phyloP scores from a whole-genome alignment of 2,329 filamentous ascomycete species.

The Colletotrichum echinochloae region DNA sequence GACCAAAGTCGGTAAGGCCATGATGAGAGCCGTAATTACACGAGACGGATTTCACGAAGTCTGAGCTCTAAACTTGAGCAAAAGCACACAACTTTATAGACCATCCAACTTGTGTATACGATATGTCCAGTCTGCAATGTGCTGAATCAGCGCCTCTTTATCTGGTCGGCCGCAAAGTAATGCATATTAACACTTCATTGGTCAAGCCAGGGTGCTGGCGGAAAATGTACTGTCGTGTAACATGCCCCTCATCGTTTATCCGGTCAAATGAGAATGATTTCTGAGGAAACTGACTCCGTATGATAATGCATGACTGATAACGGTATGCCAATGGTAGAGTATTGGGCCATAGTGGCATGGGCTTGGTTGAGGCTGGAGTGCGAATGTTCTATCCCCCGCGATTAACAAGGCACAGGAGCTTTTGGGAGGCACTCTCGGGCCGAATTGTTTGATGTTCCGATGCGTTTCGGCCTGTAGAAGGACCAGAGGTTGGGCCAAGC shows the following conservation, averaged over 20 bases:
- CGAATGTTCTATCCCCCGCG: no score
- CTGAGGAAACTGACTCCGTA: neutral
- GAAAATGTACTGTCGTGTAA: neutral
- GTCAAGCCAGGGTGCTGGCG: neutral
- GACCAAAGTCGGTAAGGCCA: neutral
- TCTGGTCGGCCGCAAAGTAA: no score
- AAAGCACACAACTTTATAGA: neutral
- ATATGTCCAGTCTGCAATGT: neutral
- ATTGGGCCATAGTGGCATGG: neutral
- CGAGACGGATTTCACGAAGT: neutral
- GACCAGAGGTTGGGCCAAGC: no score
- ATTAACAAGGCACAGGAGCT: neutral
- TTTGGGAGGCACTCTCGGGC: neutral
- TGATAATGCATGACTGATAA: neutral
- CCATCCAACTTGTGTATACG: no score
- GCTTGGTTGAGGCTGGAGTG: neutral
- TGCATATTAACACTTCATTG: neutral
- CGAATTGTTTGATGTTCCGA: neutral
- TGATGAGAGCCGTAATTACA: neutral
- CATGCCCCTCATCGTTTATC: neutral
- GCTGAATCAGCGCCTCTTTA: neutral
- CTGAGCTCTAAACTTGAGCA: no score
- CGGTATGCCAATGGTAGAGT: no score
- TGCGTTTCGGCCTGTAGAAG: rapidly evolving
- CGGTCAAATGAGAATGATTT: neutral